Percentiles rank a stretch among this genome's conserved stretches.
These are phyloP conservation scores for Candida insectorum DNA, from an alignment of 805 yeast species.

Conservation along the genomic window DNA sequence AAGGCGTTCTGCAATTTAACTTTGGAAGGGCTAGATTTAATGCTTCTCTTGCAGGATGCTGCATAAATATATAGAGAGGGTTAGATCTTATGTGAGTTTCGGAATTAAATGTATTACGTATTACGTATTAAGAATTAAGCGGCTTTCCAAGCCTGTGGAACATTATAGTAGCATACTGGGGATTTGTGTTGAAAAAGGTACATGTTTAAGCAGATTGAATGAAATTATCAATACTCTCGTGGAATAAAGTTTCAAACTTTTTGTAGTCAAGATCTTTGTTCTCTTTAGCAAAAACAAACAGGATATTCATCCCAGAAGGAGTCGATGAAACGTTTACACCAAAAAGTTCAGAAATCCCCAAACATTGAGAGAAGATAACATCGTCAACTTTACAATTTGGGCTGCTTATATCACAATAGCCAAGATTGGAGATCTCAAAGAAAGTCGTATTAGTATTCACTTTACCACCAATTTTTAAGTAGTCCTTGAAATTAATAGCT, in stretches of 20 bases:
- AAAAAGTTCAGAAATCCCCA: conserved; percentile 3
- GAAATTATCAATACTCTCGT: conserved; percentile 4
- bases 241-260: conserved; percentile 2
- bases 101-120: too few species aligned
- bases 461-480: neutral
- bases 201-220: too few species aligned
- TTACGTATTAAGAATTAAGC: too few species aligned
- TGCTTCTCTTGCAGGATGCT: too few species aligned
- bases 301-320: conserved; percentile 6
- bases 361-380: conserved; percentile 6
- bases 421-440: conserved; percentile 13
- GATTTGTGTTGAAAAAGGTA: too few species aligned
- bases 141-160: too few species aligned
- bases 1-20: too few species aligned
- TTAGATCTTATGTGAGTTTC: too few species aligned
- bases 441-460: neutral
- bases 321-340: conserved; percentile 4
- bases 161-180: too few species aligned
- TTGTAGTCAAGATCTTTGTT: conserved; percentile 1
- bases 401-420: neutral
- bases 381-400: conserved; percentile 10
- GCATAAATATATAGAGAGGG: too few species aligned
- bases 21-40: too few species aligned
- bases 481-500: neutral
- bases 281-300: conserved; percentile 3